Percentiles rank a stretch among this genome's conserved stretches.
Conservation (phyloP, 768 basidiomycete genomes). For the Russula earlei region DNA sequence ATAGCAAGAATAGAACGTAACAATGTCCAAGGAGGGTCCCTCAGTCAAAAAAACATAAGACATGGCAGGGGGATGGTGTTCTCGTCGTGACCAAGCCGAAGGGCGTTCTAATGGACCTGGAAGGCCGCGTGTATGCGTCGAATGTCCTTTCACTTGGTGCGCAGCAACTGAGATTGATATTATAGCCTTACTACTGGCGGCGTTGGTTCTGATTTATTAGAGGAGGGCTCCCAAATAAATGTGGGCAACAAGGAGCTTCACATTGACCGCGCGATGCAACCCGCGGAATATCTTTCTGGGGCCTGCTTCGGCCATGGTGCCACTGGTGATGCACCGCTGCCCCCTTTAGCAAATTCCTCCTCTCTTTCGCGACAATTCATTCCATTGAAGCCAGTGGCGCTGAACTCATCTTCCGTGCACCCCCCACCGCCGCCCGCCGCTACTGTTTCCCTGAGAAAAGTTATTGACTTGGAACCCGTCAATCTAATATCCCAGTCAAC, state of each 20-base stretch:
- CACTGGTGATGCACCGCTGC: conserved; percentile 18
- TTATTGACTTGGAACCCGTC: conserved; percentile 35
- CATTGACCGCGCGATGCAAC: conserved; percentile 48
- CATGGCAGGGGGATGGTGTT: conserved; percentile 81
- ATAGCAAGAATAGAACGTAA: background rate
- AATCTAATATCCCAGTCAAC: conserved; percentile 10
- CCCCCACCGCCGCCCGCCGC: conserved; percentile 18
- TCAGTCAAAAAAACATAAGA: conserved; percentile 78
- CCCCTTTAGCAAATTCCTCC: conserved; percentile 23
- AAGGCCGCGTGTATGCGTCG: conserved; percentile 51
- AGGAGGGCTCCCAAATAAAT: conserved; percentile 31
- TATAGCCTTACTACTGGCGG: conserved; percentile 46
- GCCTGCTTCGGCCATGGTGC: conserved; percentile 45
- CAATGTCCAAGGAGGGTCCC: conserved; percentile 43
- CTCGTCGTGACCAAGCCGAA: conserved; percentile 38
- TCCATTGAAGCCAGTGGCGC: conserved; percentile 24
- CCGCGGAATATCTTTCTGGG: conserved; percentile 52
- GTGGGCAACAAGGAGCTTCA: conserved; percentile 54
- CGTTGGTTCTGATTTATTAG: conserved; percentile 29
- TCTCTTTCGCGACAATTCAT: conserved; percentile 26
- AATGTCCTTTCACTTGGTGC: background rate
- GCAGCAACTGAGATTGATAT: background rate
- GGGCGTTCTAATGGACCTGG: conserved; percentile 48
- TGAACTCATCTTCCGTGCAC: conserved; percentile 25
- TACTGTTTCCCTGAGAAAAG: conserved; percentile 23